Conservation (phyloP, 2,329 filamentous ascomycete species). For the Sporothrix pseudoabietina region DNA sequence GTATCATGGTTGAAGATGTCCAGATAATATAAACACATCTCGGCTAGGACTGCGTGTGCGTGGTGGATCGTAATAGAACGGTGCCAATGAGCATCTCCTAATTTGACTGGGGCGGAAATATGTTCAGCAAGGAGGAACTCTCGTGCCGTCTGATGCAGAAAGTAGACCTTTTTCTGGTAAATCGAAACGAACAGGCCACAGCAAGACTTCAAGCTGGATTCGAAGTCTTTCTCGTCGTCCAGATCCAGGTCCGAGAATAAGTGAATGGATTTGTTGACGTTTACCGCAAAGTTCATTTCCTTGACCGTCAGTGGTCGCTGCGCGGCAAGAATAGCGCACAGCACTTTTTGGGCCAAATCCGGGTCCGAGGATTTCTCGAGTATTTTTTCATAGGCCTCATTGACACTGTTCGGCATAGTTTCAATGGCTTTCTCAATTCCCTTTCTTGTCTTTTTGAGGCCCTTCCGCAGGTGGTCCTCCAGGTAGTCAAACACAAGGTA, state of each 20-base stretch:
- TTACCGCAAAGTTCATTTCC: conserved; percentile 40
- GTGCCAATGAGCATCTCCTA: not conserved
- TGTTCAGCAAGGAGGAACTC: not conserved
- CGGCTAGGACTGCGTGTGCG: not conserved
- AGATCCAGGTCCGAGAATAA: not conserved
- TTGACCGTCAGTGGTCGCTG: conserved; percentile 37
- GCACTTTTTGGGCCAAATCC: conserved; percentile 31
- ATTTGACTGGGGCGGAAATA: not conserved
- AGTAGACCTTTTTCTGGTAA: not conserved
- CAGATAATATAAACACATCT: not conserved
- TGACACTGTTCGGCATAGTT: conserved; percentile 37
- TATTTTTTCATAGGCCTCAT: conserved; percentile 35
- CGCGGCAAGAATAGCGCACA: conserved; percentile 39
- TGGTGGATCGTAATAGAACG: not conserved
- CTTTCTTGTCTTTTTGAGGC: conserved; percentile 29
- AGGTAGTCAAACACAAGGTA: conserved; percentile 40
- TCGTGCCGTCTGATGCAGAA: not conserved
- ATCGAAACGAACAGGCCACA: not conserved
- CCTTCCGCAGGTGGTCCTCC: conserved; percentile 1
- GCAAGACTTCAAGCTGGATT: not conserved
- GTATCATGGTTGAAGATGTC: not conserved
- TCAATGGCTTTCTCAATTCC: conserved; percentile 32
- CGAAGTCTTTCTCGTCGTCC: not conserved
- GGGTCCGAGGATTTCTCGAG: conserved; percentile 33
- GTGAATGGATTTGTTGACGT: not conserved